Evolutionary conservation across 1,139 yeast species (phyloP), one percentile per base, ranked within the genome.

Genomic region (Taphrina sp.): DNA sequence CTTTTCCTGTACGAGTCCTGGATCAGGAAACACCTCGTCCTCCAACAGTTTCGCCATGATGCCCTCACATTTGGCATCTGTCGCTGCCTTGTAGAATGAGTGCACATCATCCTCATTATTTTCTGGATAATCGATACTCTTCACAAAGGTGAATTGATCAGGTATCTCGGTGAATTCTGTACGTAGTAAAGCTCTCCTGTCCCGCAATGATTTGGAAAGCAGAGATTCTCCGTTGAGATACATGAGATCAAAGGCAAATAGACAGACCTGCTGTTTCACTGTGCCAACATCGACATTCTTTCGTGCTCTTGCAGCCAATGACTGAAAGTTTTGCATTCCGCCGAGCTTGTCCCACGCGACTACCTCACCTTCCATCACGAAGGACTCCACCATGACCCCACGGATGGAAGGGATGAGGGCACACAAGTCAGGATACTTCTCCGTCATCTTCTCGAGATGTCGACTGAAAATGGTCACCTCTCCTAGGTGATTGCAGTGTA

Each of bases 401-500:
- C 29, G 26, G 28, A 43, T 55, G 20, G 58, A 38, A 2, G 52
- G 55, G n/a, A 60, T 41, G 14, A 47, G 42, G 5, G 82, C 76
- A 22, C 85, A 74, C 60, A 92, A 78, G 69, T 92, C 99, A 0
- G 99, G 99, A 66, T 94, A 92, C 65, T 96, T 74, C 67, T 87
- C 89, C 0, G 96, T 85, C 97, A 92, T 94, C 69, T 92, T 94
- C 73, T 92, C 99, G 52, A 95, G 86, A 69, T 92, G 94, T 70
- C 99, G 79, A 1, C 96, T 88, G 68, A 88, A 92, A 5, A 92
- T 84, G 52, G 80, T 76, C 62, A 89, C 83, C 34, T 64, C 63
- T 0, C 96, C 96, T 63, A 78, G 79, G 0, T 74, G 71, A 17
- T 85, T 69, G 37, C 84, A 70, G 68, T 92, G 99, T 5, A 92